Evolutionary conservation across 2,329 filamentous ascomycete genomes (phyloP).

Genomic region (Byssochlamys sp.): DNA sequence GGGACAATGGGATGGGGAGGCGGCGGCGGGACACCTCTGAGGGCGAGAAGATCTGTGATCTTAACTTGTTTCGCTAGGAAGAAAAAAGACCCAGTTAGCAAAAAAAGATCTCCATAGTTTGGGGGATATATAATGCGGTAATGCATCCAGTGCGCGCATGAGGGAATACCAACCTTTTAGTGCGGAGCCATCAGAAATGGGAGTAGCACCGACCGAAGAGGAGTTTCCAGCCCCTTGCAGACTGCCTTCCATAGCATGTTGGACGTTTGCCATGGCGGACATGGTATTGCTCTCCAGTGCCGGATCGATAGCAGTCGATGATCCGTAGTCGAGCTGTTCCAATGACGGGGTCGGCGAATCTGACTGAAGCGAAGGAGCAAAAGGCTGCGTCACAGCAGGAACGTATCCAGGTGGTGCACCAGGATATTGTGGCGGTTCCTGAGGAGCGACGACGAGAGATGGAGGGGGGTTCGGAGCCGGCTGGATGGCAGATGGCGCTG

Average conservation of each 20-base stretch:
- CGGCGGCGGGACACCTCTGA: constrained; percentile 51
- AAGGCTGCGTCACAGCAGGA: constrained; percentile 29
- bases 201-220: constrained; percentile 12
- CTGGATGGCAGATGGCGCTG: constrained; percentile 62
- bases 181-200: constrained; percentile 33
- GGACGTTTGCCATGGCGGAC: constrained; percentile 24
- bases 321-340: constrained; percentile 48
- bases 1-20: constrained; percentile 44
- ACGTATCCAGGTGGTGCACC: constrained; percentile 31
- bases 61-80: constrained; percentile 55
- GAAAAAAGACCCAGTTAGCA: constrained; percentile 12
- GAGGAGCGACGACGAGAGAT: constrained; percentile 32
- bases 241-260: constrained; percentile 21
- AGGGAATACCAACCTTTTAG: constrained; percentile 37
- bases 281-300: constrained; percentile 45
- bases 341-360: constrained; percentile 30
- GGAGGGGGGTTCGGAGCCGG: constrained; percentile 38
- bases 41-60: constrained; percentile 62
- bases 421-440: constrained; percentile 28
- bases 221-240: constrained; percentile 18
- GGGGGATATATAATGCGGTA: not conserved
- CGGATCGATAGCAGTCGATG: constrained; percentile 52
- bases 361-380: constrained; percentile 28
- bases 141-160: not conserved
- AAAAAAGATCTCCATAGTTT: not conserved